Evolutionary conservation across 148 eudicot species (phyloP).

Genomic region (Nepenthes mirabilis): DNA sequence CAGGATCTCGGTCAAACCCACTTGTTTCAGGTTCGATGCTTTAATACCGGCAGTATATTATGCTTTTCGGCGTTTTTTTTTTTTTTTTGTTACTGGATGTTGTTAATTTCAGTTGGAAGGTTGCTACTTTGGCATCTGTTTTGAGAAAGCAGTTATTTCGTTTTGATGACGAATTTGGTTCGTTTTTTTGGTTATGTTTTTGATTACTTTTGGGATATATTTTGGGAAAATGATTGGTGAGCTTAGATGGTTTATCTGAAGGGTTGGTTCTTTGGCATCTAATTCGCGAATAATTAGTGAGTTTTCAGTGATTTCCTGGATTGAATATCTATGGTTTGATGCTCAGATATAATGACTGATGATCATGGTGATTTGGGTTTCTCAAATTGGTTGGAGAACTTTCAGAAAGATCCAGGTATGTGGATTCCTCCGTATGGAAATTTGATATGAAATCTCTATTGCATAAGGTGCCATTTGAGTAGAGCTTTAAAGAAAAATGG

Average conservation of each 20-base stretch:
- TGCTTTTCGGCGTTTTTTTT: background rate
- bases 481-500: no score
- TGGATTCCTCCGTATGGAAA: background rate
- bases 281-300: background rate
- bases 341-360: conserved; percentile 29
- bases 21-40: conserved; percentile 32
- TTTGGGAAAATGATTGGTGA: background rate
- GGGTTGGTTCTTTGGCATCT: background rate
- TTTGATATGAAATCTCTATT: background rate
- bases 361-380: conserved; percentile 56
- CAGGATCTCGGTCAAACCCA: conserved; percentile 80
- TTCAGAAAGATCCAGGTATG: conserved; percentile 69
- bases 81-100: background rate
- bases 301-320: background rate
- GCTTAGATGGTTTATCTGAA: background rate
- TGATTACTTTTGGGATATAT: no score
- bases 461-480: no score
- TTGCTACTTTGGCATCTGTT: no score
- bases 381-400: conserved; percentile 62
- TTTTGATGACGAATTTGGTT: no score
- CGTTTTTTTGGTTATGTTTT: no score
- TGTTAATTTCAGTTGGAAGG: no score
- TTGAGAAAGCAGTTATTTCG: no score
- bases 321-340: background rate
- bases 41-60: background rate